These are phyloP conservation scores for Aspergillus jensenii DNA, from an alignment of 2,329 filamentous ascomycete genomes.

Conservation along the genomic window DNA sequence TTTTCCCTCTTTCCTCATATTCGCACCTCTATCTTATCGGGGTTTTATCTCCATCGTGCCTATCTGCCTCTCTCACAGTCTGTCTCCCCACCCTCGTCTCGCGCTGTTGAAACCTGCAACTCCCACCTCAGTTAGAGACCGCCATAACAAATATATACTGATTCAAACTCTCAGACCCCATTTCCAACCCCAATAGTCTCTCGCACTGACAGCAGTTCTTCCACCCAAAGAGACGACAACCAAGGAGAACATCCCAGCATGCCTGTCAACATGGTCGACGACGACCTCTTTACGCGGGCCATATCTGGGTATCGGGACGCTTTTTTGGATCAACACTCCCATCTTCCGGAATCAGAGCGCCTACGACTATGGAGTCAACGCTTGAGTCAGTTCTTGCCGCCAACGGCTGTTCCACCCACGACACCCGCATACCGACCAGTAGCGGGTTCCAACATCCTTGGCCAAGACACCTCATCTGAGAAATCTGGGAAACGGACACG, in stretches of 20 bases:
- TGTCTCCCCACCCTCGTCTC: slow-evolving; percentile 5
- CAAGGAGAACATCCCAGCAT: slow-evolving; percentile 28
- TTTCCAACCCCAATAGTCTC: slow-evolving; percentile 8
- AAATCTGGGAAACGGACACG: slow-evolving; percentile 43
- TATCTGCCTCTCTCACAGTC: slow-evolving; percentile 8
- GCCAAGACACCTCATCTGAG: slow-evolving; percentile 24
- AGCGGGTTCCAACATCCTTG: slow-evolving; percentile 19
- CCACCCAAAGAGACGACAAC: slow-evolving; percentile 13
- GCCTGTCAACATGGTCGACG: slow-evolving; percentile 36
- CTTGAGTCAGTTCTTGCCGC: slow-evolving; percentile 40
- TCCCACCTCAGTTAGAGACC: not conserved
- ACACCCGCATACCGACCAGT: slow-evolving; percentile 22
- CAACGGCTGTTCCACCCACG: slow-evolving; percentile 17
- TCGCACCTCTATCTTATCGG: slow-evolving; percentile 1
- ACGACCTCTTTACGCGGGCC: slow-evolving; percentile 41
- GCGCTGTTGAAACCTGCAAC: not conserved
- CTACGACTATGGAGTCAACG: slow-evolving; percentile 42
- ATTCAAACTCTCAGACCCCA: slow-evolving; percentile 8
- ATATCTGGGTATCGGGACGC: slow-evolving; percentile 43
- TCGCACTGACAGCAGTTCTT: slow-evolving; percentile 34
- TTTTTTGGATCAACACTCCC: slow-evolving; percentile 42
- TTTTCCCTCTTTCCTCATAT: not conserved
- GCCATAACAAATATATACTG: slow-evolving; percentile 6
- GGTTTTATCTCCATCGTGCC: slow-evolving; percentile 12
- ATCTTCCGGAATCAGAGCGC: slow-evolving; percentile 42